Conservation (phyloP, 257 asterid genomes). For the Primulina tabacum region DNA sequence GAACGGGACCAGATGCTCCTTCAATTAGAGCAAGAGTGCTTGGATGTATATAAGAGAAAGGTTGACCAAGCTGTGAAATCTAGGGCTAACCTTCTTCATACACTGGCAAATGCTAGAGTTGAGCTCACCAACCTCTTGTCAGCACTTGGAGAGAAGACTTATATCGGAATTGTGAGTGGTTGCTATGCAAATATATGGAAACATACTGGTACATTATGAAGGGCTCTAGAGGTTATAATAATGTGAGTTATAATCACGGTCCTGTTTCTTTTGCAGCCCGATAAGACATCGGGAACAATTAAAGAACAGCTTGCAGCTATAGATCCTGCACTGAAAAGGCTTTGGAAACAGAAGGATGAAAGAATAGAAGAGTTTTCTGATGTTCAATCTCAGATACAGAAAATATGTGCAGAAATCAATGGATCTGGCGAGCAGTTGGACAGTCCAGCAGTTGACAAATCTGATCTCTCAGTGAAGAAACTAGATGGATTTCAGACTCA, state of each 20-base stretch:
- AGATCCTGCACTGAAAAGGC: conserved; percentile 70
- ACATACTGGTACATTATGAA: neutral
- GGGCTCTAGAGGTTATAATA: conserved; percentile 9
- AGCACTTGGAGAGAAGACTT: conserved; percentile 69
- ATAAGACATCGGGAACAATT: conserved; percentile 87
- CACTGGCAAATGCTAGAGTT: conserved; percentile 83
- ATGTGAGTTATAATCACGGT: neutral
- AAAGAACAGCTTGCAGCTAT: conserved; percentile 93
- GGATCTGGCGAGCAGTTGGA: conserved; percentile 41
- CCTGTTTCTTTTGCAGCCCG: conserved; percentile 55
- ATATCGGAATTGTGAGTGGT: conserved; percentile 57
- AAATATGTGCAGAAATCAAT: conserved; percentile 52
- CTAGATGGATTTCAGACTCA: conserved; percentile 52
- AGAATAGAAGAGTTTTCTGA: conserved; percentile 53
- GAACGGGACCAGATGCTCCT: conserved; percentile 73
- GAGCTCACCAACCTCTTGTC: conserved; percentile 79
- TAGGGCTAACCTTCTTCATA: conserved; percentile 70
- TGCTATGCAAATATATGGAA: neutral
- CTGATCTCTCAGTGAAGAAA: conserved; percentile 55
- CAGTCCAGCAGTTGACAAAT: conserved; percentile 43
- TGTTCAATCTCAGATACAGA: conserved; percentile 60
- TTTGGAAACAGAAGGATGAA: conserved; percentile 59
- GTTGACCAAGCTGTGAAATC: conserved; percentile 88
- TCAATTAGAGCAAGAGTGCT: conserved; percentile 74
- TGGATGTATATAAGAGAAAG: conserved; percentile 75